Evolutionary conservation across 1,284 basidiomycete genomes (phyloP).

Genomic region (Trichosporon faecale): DNA sequence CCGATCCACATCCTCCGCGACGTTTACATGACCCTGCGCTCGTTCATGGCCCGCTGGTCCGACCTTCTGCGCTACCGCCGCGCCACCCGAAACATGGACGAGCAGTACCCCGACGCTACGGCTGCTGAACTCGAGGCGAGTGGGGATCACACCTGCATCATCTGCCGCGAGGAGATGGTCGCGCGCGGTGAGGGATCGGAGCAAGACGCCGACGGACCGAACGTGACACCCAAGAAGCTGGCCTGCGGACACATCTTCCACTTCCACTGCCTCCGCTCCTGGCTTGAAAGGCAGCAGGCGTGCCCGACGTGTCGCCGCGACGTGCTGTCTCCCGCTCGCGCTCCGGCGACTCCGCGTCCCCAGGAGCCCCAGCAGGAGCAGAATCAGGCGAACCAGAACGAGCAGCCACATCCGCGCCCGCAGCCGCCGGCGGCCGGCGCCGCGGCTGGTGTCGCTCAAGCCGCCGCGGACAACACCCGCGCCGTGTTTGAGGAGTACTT

Average conservation of each 20-base stretch:
- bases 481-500: conserved; percentile 45
- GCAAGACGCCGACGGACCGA: conserved; percentile 64
- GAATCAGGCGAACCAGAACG: conserved; percentile 36
- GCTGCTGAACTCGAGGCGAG: conserved; percentile 73
- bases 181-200: conserved; percentile 39
- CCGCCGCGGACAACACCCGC: conserved; percentile 41
- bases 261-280: conserved; percentile 92
- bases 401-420: neutral
- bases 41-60: conserved; percentile 79
- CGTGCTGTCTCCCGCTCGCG: conserved; percentile 62
- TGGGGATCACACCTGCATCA: conserved; percentile 93
- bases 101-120: conserved; percentile 90
- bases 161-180: conserved; percentile 95
- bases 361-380: conserved; percentile 11
- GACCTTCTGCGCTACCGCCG: conserved; percentile 88
- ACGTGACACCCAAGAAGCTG: conserved; percentile 93
- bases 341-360: neutral
- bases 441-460: conserved; percentile 55
- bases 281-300: conserved; percentile 88
- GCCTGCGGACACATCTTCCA: conserved; percentile 98
- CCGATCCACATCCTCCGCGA: conserved; percentile 95
- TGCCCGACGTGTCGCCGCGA: conserved; percentile 94
- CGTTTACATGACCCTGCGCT: conserved; percentile 89
- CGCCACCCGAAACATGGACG: conserved; percentile 95
- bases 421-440: conserved; percentile 57